These are phyloP conservation scores for Straminergon stramineum DNA, from an alignment of 225 moss, liverwort and hornwort species.

Conservation along the genomic window DNA sequence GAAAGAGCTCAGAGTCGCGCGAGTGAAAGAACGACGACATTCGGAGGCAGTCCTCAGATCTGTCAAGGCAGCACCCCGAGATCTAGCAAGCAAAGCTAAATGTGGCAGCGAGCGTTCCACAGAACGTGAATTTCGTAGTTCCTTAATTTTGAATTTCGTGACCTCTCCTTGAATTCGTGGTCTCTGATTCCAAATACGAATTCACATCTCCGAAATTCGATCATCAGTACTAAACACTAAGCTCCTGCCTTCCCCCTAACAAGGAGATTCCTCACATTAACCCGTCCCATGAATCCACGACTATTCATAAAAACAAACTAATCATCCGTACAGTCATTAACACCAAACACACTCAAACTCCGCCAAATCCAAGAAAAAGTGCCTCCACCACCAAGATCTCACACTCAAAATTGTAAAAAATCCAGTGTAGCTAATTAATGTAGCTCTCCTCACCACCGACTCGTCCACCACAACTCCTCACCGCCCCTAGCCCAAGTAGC, in stretches of 20 bases:
- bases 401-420: neutral
- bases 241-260: neutral
- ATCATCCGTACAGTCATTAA: neutral
- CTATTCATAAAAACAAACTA: neutral
- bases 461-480: neutral
- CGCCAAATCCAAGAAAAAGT: neutral
- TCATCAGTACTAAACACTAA: neutral
- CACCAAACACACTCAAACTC: neutral
- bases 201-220: neutral
- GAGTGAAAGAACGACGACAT: neutral
- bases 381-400: neutral
- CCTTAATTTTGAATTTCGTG: neutral
- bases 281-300: neutral
- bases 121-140: neutral
- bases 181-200: neutral
- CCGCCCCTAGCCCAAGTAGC: neutral
- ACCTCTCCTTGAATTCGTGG: neutral
- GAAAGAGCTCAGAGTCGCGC: neutral
- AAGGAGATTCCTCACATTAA: neutral
- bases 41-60: neutral
- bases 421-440: neutral
- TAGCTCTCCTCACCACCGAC: neutral
- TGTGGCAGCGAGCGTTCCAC: neutral
- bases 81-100: neutral
- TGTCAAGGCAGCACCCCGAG: neutral